Evolutionary conservation across 805 yeast genomes (phyloP).

Genomic region (Saccharomycopsis sp.): DNA sequence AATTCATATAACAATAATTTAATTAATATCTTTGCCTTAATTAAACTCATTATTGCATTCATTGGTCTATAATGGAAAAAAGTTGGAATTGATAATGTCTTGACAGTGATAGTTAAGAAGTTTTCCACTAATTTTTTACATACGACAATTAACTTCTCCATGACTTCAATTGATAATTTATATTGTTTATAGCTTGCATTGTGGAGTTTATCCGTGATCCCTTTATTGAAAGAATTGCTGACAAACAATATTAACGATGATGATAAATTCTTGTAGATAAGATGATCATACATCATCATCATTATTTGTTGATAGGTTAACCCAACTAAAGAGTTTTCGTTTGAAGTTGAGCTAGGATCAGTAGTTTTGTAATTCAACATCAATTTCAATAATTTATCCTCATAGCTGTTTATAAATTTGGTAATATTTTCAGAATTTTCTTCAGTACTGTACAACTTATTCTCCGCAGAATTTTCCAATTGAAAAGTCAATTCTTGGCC

Average conservation of each 20-base stretch:
- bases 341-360: constrained; percentile 29
- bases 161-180: constrained; percentile 14
- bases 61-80: constrained; percentile 47
- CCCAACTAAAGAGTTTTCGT: constrained; percentile 35
- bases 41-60: constrained; percentile 43
- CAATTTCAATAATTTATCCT: constrained; percentile 33
- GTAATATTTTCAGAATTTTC: constrained; percentile 8
- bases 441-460: constrained; percentile 1
- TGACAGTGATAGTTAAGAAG: constrained; percentile 35
- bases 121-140: constrained; percentile 41
- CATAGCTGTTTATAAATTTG: constrained; percentile 27
- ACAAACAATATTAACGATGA: constrained; percentile 18
- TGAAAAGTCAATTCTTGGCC: constrained; percentile 36
- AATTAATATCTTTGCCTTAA: constrained; percentile 40
- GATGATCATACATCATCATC: constrained; percentile 45
- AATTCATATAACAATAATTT: constrained; percentile 28
- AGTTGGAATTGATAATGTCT: constrained; percentile 39
- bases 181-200: constrained; percentile 8
- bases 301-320: constrained; percentile 44
- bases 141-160: constrained; percentile 36
- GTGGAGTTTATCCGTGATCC: constrained; percentile 1
- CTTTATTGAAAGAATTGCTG: constrained; percentile 8
- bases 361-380: constrained; percentile 34
- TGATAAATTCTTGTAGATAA: constrained; percentile 36
- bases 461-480: neutral